A percentile compares a stretch with the other conserved stretches of the same genome.
These are phyloP conservation scores for Populus simonii DNA, from an alignment of 345 rosid species.

Conservation along the genomic window DNA sequence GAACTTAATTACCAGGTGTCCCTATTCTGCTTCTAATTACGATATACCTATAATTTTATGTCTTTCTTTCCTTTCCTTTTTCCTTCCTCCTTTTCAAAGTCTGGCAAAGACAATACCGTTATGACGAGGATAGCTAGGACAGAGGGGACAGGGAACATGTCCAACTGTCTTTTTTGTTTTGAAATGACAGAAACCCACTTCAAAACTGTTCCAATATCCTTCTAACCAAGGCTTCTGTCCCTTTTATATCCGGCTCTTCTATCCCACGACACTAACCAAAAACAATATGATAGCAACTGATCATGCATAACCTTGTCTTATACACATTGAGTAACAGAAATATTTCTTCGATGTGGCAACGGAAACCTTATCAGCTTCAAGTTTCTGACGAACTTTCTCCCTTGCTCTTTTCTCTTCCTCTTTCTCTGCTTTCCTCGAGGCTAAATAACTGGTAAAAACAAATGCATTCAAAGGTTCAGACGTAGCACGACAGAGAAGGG, in stretches of 20 bases:
- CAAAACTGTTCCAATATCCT: no score
- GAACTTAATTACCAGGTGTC: background rate
- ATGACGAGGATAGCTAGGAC: no score
- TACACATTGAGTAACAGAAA: background rate
- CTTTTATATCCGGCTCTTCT: no score
- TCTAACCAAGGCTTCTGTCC: no score
- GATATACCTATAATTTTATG: background rate
- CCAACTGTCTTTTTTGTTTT: no score
- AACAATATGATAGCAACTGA: no score
- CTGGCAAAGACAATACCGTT: background rate
- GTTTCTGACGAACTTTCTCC: conserved; percentile 55
- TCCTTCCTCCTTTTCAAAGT: background rate
- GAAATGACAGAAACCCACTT: no score
- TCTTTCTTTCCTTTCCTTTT: background rate
- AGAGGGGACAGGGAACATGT: no score
- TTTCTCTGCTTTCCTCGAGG: conserved; percentile 54
- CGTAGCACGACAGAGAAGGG: conserved; percentile 7
- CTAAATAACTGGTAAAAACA: conserved; percentile 38
- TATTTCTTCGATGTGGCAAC: background rate
- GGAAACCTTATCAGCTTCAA: conserved; percentile 72
- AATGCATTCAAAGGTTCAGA: conserved; percentile 8
- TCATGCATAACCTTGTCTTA: no score
- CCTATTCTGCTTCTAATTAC: background rate
- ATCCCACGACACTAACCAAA: no score
- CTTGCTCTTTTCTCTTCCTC: conserved; percentile 67